These are phyloP conservation scores for Elsinoe perseae DNA, from an alignment of 2,329 filamentous ascomycete genomes.

Conservation along the genomic window DNA sequence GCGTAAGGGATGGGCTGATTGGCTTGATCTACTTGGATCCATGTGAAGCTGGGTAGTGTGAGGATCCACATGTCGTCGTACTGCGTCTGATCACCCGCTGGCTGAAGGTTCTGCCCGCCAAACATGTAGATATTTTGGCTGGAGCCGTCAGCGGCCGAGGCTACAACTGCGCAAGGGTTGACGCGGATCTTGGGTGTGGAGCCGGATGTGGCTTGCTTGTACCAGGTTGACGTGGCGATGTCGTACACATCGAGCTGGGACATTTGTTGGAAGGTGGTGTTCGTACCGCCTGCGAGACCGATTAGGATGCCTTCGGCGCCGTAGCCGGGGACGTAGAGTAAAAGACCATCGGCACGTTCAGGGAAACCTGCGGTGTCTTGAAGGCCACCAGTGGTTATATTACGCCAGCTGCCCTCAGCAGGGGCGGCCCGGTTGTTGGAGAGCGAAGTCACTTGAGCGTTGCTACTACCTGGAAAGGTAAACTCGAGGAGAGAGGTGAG, in stretches of 20 bases:
- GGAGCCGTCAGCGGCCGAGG: slow-evolving; percentile 59
- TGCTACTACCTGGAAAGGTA: slow-evolving; percentile 62
- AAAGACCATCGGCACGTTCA: slow-evolving; percentile 63
- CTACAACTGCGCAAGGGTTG: slow-evolving; percentile 66
- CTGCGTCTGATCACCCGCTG: slow-evolving; percentile 49
- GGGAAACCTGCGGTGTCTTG: slow-evolving; percentile 61
- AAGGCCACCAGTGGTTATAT: slow-evolving; percentile 64
- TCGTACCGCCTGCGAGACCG: slow-evolving; percentile 66
- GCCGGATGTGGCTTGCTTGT: slow-evolving; percentile 60
- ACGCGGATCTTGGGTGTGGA: slow-evolving; percentile 51
- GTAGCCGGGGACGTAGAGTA: slow-evolving; percentile 70
- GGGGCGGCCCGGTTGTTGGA: slow-evolving; percentile 50
- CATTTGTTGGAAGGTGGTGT: slow-evolving; percentile 60
- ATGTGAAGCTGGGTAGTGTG: slow-evolving; percentile 71
- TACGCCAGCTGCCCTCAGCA: slow-evolving; percentile 57
- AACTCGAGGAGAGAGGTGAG: slow-evolving; percentile 68
- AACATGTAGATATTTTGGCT: slow-evolving; percentile 74
- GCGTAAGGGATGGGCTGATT: slow-evolving; percentile 45
- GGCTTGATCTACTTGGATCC: slow-evolving; percentile 57
- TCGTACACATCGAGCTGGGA: slow-evolving; percentile 76
- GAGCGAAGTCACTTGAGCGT: slow-evolving; percentile 53
- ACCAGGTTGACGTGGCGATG: slow-evolving; percentile 62
- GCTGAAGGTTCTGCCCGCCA: slow-evolving; percentile 65
- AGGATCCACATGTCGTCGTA: slow-evolving; percentile 74
- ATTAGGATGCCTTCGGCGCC: slow-evolving; percentile 68